phyloP scores from a whole-genome alignment of 139 green algal species.

The Nannochloris sp. region DNA sequence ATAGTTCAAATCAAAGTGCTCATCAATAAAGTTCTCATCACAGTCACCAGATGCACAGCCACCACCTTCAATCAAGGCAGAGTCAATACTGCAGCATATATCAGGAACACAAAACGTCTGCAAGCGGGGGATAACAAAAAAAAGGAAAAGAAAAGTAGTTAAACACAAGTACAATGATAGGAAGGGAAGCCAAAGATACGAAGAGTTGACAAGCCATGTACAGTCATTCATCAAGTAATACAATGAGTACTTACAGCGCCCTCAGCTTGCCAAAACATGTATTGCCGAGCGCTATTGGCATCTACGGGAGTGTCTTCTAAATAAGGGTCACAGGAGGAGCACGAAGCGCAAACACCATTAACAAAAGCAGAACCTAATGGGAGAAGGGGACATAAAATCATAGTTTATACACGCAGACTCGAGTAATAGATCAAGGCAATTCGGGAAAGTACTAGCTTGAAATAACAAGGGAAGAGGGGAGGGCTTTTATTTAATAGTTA shows the following conservation, averaged over 20 bases:
- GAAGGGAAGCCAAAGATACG: too few relatives aligned
- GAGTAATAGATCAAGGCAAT: too few relatives aligned
- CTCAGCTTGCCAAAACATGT: neutral
- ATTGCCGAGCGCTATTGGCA: neutral
- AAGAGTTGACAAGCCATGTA: too few relatives aligned
- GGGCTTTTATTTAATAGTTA: too few relatives aligned
- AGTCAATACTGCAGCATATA: neutral
- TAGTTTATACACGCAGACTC: too few relatives aligned
- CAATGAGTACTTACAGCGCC: neutral
- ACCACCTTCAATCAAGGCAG: neutral
- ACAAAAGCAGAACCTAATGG: neutral
- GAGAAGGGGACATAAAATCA: too few relatives aligned
- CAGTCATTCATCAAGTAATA: too few relatives aligned
- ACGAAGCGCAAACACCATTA: neutral
- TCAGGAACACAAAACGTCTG: neutral
- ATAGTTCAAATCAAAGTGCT: neutral
- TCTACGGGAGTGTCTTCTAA: neutral
- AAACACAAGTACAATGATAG: neutral
- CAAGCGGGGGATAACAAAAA: neutral
- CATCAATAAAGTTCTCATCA: neutral
- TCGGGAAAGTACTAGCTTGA: too few relatives aligned
- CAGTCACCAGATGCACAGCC: neutral
- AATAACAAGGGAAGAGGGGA: too few relatives aligned
- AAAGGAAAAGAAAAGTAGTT: neutral
- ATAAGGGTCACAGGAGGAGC: neutral